Evolutionary conservation across 2,329 filamentous ascomycete species (phyloP), one percentile per base, ranked within the genome.

Genomic region (Cercospora nicotianae): DNA sequence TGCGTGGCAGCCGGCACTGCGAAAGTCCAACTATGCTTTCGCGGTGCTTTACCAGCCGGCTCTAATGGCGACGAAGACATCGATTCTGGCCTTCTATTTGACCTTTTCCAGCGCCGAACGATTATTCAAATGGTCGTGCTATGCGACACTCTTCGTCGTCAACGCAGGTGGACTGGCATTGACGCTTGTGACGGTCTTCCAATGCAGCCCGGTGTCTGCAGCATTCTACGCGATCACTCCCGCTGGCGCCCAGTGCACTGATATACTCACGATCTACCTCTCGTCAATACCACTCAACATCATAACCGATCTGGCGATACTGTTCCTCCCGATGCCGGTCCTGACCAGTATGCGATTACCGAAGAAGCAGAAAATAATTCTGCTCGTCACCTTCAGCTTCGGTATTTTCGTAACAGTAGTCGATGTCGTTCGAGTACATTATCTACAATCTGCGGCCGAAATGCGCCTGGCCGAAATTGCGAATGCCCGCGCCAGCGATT

Each of bases 31-130:
- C 73, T 89, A 88, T 80, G 84, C 82, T 60, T 88, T 89, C 73
- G 86, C 85, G 18, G 85, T 89, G 28, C 80, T 90, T 60, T 89
- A 89, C 78, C 96, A 97, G 76, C 93, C 93, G 12, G 90, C 92
- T 3, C 84, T 97, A 65, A 96, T 96, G 92, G 89, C 91, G 2
- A 93, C 92, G 61, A 97, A 97, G 81, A 93, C 92, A 0, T 96
- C 93, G n/a, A 92, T 97, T 74, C 84, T 97, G 67, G 85, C 95
- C 63, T 97, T 97, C 79, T 97, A 96, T 80, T 84, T 97, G 60
- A 90, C 90, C 48, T 84, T 97, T 59, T 91, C 92, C 28, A 90
- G 90, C 74, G 91, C 92, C 67, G 89, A 96, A 72, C 87, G 88
- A 70, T 83, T 94, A 60, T 90, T 97, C 72, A 88, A 91, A 67